These are phyloP conservation scores for Eudorina sp. DNA, from an alignment of 139 green algal species.

Conservation along the genomic window DNA sequence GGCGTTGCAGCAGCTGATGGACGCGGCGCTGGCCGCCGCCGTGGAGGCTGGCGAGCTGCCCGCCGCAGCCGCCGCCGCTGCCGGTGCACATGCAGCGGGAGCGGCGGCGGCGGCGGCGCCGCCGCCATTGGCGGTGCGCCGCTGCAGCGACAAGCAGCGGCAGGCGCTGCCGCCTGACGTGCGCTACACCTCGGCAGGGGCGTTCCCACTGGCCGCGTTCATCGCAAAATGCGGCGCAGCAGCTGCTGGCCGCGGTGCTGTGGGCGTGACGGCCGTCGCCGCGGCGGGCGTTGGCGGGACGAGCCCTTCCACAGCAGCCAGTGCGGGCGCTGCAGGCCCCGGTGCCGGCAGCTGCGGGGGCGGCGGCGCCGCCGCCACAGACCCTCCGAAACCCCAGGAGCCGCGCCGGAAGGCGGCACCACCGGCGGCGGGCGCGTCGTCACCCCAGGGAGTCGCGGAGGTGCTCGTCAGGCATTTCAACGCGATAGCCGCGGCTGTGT, in stretches of 20 bases:
- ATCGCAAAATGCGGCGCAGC: neutral
- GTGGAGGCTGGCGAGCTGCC: neutral
- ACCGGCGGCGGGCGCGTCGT: neutral
- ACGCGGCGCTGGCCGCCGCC: neutral
- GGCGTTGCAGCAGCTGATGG: constrained; percentile 3
- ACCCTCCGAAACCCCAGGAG: neutral
- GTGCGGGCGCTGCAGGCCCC: too few species aligned
- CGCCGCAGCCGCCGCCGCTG: neutral
- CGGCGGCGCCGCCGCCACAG: neutral
- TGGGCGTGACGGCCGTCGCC: too few species aligned
- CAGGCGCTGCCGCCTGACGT: neutral
- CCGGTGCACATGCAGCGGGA: too few species aligned
- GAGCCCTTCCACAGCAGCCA: neutral
- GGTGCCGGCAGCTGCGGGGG: too few species aligned
- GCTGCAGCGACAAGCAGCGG: constrained; percentile 34
- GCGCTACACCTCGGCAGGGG: neutral
- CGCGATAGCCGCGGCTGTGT: neutral
- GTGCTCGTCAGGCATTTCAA: neutral
- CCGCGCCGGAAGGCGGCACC: neutral
- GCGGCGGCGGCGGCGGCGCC: too few species aligned
- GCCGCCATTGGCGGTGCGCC: neutral
- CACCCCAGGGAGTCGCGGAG: neutral
- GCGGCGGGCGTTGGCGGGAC: neutral
- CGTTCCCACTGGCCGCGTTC: constrained; percentile 9
- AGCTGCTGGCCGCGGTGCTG: neutral